Percentiles rank a stretch among this genome's conserved stretches.
These are phyloP conservation scores for Metschnikowia amazonensis DNA, from an alignment of 805 yeast genomes.

Conservation along the genomic window DNA sequence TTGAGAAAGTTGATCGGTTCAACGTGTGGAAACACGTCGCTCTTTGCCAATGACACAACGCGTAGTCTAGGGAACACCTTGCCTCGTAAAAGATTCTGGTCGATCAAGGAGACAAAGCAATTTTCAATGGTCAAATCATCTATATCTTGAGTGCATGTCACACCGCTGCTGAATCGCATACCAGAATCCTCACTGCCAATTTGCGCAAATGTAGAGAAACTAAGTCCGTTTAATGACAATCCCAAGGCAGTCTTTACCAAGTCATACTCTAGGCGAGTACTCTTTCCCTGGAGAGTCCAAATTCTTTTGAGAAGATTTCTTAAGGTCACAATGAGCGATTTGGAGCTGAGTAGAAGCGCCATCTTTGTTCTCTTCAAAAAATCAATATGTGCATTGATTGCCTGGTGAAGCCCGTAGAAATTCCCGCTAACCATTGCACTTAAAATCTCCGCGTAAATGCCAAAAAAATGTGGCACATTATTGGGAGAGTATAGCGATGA, in stretches of 20 bases:
- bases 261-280: slow-evolving; percentile 29
- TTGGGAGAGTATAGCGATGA: slow-evolving; percentile 17
- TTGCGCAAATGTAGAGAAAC: slow-evolving; percentile 9
- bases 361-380: slow-evolving; percentile 38
- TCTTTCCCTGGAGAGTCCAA: slow-evolving; percentile 27
- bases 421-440: slow-evolving; percentile 42
- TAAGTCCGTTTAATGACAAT: slow-evolving; percentile 14
- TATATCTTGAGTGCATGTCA: slow-evolving; percentile 7
- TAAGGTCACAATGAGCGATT: slow-evolving; percentile 41
- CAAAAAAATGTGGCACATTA: slow-evolving; percentile 22
- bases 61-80: slow-evolving; percentile 43
- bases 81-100: slow-evolving; percentile 51
- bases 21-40: slow-evolving; percentile 39
- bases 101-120: slow-evolving; percentile 47
- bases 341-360: slow-evolving; percentile 43
- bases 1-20: slow-evolving; percentile 19
- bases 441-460: slow-evolving; percentile 37
- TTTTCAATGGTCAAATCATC: slow-evolving; percentile 47
- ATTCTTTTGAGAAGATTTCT: slow-evolving; percentile 42
- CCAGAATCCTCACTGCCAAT: background rate
- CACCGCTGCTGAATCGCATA: background rate
- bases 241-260: slow-evolving; percentile 21
- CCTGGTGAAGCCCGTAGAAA: slow-evolving; percentile 30
- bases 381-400: slow-evolving; percentile 25
- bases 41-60: slow-evolving; percentile 40